phyloP scores from a whole-genome alignment of 2,329 filamentous ascomycete genomes.

The Hypoxylon sp. region DNA sequence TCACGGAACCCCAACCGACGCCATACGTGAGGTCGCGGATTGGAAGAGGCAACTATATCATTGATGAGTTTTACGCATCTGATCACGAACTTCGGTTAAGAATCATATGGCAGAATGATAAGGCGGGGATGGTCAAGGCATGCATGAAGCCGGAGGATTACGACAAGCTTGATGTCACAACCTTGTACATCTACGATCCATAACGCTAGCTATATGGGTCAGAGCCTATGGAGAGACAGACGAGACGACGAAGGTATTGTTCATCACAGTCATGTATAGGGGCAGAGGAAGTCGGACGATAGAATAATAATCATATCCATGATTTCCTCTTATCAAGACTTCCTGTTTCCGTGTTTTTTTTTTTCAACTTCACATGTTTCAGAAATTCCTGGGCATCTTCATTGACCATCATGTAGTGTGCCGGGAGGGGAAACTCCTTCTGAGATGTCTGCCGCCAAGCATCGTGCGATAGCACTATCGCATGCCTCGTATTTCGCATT shows the following conservation, averaged over 20 bases:
- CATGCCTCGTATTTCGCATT: background rate
- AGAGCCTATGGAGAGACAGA: background rate
- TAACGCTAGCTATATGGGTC: background rate
- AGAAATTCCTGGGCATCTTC: background rate
- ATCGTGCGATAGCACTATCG: background rate
- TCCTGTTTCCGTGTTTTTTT: background rate
- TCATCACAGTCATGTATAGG: background rate
- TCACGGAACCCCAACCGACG: constrained; percentile 24
- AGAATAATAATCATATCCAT: background rate
- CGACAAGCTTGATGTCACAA: constrained; percentile 24
- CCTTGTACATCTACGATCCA: constrained; percentile 16
- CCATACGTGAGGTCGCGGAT: constrained; percentile 19
- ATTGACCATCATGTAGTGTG: no score
- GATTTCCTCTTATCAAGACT: background rate
- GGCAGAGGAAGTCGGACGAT: background rate
- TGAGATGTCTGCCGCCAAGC: background rate
- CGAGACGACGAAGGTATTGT: background rate
- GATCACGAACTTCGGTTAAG: constrained; percentile 23
- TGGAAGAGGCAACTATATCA: constrained; percentile 14
- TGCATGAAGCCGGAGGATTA: constrained; percentile 19
- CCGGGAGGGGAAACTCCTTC: background rate
- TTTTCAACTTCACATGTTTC: background rate
- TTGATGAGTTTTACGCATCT: constrained; percentile 30
- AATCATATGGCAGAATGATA: constrained; percentile 22
- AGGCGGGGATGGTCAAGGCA: background rate